Evolutionary conservation across 2,329 filamentous ascomycete species (phyloP), one percentile per base, ranked within the genome.

Genomic region (Septoria petroselini): DNA sequence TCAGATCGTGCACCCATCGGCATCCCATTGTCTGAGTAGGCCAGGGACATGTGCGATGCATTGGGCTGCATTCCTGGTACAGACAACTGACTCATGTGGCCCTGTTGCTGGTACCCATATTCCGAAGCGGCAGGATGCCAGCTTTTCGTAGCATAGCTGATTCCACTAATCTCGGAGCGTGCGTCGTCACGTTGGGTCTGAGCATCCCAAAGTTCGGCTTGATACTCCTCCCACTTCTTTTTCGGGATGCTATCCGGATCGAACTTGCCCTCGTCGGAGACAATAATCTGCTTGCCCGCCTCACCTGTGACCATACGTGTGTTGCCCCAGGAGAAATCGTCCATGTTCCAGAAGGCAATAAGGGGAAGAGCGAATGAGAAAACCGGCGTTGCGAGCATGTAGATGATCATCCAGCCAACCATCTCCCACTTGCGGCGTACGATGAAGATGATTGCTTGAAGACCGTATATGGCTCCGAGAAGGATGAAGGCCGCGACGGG

Each of bases 161-260:
- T 87, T 50, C 91, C 91, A n/a, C 90, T 96, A 44, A 91, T 74
- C 70, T 96, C 91, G 7, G 90, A 95, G 53, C 80, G 84, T 18
- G 83, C 75, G 66, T 98, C 93, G 63, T 83, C 80, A 41, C 77
- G 79, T 53, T 86, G 85, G n/a, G 87, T 94, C 72, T 95, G 88
- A 1, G 87, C 86, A 66, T 98, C 93, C 93, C 91, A 98, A 37
- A 98, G 83, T 77, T 97, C 93, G 56, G 86, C 86, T 71, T 98
- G 93, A 70, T 97, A 98, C 65, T 98, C 93, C 70, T 98, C 93
- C 93, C 93, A 98, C 78, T 88, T 93, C 84, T 97, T 98, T 73
- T 88, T 88, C 15, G 93, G 93, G 60, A 98, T 97, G 30, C 84
- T 88, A 39, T 80, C 77, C 11, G 93, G 91, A 66, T 98, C 93